Evolutionary conservation across 257 asterid species (phyloP).

Genomic region (Eucommia ulmoides): DNA sequence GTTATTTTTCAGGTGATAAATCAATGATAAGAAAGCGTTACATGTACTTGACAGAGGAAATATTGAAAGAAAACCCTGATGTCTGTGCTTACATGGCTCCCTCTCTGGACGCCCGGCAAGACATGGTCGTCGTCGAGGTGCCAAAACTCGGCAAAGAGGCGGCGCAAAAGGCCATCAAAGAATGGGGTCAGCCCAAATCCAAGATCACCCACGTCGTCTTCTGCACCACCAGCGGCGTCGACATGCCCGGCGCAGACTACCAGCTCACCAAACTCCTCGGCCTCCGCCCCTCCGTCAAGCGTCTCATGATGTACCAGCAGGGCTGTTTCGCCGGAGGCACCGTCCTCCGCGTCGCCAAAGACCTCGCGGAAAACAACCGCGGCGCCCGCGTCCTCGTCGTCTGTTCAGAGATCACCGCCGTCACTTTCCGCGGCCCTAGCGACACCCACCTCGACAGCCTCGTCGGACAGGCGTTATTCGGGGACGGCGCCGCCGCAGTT

Average conservation of each 20-base stretch:
- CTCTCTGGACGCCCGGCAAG: background rate
- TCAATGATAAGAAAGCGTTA: background rate
- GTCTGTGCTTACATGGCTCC: background rate
- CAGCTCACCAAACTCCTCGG: conserved; percentile 1
- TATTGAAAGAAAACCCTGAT: background rate
- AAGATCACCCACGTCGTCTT: background rate
- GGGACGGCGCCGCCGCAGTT: background rate
- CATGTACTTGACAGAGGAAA: background rate
- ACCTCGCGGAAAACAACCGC: background rate
- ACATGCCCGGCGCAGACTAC: background rate
- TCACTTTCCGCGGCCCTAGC: background rate
- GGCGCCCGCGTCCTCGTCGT: background rate
- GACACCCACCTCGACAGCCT: background rate
- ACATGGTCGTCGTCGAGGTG: background rate
- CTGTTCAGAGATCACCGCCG: background rate
- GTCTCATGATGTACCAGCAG: background rate
- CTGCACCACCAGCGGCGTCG: background rate
- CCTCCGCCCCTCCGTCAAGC: conserved; percentile 1
- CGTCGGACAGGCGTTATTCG: background rate
- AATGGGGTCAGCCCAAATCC: background rate
- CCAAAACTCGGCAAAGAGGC: conserved; percentile 3
- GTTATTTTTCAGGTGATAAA: background rate
- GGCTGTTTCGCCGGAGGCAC: background rate
- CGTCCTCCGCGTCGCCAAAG: background rate
- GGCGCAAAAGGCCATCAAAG: background rate